Conservation (phyloP, 108 stramenopile species). For the Ochromonas danica region DNA sequence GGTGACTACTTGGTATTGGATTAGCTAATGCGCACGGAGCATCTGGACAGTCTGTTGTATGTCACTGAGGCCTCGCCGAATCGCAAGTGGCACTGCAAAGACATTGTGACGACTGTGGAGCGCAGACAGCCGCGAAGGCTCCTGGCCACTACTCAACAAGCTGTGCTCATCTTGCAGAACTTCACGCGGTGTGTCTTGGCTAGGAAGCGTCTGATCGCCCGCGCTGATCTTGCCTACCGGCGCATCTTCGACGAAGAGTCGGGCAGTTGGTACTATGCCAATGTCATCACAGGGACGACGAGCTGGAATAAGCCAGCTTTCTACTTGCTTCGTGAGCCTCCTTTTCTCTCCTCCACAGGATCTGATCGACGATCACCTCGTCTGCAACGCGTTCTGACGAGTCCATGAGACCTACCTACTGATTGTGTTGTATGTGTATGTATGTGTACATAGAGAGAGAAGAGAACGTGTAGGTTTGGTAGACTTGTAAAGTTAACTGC, state of each 20-base stretch:
- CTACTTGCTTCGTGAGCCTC: neutral
- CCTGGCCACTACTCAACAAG: neutral
- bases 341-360: neutral
- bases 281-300: neutral
- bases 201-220: neutral
- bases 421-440: no score
- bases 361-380: neutral
- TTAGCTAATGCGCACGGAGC: no score
- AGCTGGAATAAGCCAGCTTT: neutral
- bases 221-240: neutral
- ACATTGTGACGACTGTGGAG: no score
- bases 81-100: neutral
- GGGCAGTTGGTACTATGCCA: neutral
- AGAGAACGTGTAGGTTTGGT: neutral
- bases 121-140: neutral
- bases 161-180: neutral
- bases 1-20: no score
- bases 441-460: no score
- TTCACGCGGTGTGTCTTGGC: conserved; percentile 2
- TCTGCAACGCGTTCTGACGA: neutral
- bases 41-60: neutral
- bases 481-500: neutral
- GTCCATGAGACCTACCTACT: no score
- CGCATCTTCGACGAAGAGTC: neutral
- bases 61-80: neutral